Evolutionary conservation across 768 basidiomycete genomes (phyloP).

Genomic region (Sarcomyxa edulis): DNA sequence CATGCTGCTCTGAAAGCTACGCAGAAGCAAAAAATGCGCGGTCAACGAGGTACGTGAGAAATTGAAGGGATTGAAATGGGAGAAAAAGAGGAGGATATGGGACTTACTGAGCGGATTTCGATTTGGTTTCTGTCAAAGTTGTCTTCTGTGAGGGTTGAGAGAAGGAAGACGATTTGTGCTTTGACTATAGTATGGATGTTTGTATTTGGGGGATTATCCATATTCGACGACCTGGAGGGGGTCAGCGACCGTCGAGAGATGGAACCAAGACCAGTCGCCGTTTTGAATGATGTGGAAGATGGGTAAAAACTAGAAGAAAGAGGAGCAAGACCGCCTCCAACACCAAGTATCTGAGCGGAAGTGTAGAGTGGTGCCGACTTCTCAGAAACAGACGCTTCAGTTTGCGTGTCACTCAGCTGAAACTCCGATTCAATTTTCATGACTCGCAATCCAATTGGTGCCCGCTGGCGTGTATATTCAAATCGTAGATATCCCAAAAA

Average conservation of each 20-base stretch:
- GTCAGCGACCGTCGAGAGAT: conserved; percentile 69
- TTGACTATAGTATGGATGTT: conserved; percentile 92
- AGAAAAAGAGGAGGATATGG: conserved; percentile 11
- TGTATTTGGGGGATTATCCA: conserved; percentile 81
- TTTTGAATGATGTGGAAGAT: conserved; percentile 48
- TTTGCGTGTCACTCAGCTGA: no score
- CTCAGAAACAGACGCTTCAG: no score
- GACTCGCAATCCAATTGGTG: no score
- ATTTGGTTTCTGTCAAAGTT: conserved; percentile 91
- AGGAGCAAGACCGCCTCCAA: no score
- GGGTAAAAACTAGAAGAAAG: no score
- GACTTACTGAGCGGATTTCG: conserved; percentile 90
- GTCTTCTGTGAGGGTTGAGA: conserved; percentile 95
- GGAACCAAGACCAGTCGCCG: conserved; percentile 69
- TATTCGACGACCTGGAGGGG: conserved; percentile 77
- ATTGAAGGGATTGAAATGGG: conserved; percentile 10
- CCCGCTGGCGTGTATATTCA: no score
- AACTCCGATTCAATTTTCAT: no score
- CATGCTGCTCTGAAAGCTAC: conserved; percentile 95
- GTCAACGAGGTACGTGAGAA: no score
- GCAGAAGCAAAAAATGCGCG: conserved; percentile 12
- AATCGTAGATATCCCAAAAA: no score
- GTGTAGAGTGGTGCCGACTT: no score
- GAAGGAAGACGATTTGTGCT: conserved; percentile 95
- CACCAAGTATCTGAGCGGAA: no score